Base-by-base conservation (phyloP, 2,329 filamentous ascomycete species). In the Diaporthe sp. region DNA sequence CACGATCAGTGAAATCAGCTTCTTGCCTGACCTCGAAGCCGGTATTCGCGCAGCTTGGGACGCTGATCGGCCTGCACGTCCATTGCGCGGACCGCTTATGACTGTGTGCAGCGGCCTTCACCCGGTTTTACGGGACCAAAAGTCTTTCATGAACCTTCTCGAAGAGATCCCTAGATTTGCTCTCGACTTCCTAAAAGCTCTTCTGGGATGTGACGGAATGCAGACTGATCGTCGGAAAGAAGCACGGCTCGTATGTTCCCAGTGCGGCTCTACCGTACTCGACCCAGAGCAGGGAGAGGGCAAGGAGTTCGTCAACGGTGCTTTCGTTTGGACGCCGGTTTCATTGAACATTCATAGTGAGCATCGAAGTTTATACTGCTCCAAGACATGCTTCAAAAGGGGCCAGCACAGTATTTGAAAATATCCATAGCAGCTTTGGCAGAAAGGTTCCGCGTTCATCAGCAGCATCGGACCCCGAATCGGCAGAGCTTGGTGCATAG, bases 41-140 rank as follows among this genome's bases (percentile, higher is more conserved):
- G 68, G n/a, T 8, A 58, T 71, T 15, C 68, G 68, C 5, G 68
- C 53, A 19, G 68, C 68, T 3, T 71, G 68, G 68, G 1, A 25
- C 3, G 1, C 3, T 19, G 68, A 46, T 5, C 28, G 68, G 13
- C 1, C 34, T n/a, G 51, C n/a, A n/a, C n/a, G 31, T 2, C n/a
- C 22, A 4, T 22, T 6, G 28, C 67, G 28, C 8, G 3, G 28
- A 13, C 8, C 7, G 1, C 51, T 71, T 5, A 8, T 44, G n/a
- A 6, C 25, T 2, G 19, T 58, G n/a, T 31, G 37, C 51, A 13
- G 10, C 4, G 9, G 17, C 2, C 51, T 71, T 15, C 22, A 22
- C 0, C 51, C 51, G 19, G 31, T n/a, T 9, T 3, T 71, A 6
- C 9, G 25, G 15, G 5, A 58, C 7, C 5, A 39, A 1, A 8